Percentiles rank a stretch among this genome's conserved stretches.
These are phyloP conservation scores for Lecanoromycetidae sp. DNA, from an alignment of 2,329 filamentous ascomycete species.

Conservation along the genomic window DNA sequence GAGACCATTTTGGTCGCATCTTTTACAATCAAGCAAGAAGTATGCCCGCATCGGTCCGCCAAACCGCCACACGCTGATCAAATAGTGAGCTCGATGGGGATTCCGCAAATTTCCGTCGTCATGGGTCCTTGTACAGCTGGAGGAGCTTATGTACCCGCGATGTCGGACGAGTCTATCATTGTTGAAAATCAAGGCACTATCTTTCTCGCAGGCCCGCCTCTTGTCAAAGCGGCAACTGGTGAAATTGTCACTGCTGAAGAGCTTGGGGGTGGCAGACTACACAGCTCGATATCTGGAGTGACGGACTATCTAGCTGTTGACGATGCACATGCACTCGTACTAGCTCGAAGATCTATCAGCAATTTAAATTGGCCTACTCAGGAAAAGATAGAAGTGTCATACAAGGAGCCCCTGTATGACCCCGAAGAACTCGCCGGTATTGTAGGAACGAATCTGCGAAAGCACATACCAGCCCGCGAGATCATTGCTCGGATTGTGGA, in stretches of 20 bases:
- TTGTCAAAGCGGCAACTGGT: conserved; percentile 92
- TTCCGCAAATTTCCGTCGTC: conserved; percentile 87
- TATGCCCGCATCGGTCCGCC: conserved; percentile 15
- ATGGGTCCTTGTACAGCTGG: conserved; percentile 97
- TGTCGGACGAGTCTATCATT: conserved; percentile 97
- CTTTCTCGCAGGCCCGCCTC: conserved; percentile 83
- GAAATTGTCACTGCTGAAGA: conserved; percentile 86
- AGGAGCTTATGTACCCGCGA: conserved; percentile 88
- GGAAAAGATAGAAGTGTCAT: conserved; percentile 32
- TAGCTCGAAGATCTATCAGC: conserved; percentile 69
- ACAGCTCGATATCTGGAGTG: conserved; percentile 82
- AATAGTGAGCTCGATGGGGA: conserved; percentile 63
- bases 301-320: conserved; percentile 92
- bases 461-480: conserved; percentile 74
- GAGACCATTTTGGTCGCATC: conserved; percentile 90
- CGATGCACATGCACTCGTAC: conserved; percentile 78
- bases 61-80: background rate
- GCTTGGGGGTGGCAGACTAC: conserved; percentile 77
- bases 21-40: conserved; percentile 94
- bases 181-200: conserved; percentile 94
- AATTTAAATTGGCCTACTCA: conserved; percentile 76
- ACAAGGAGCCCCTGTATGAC: conserved; percentile 68
- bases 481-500: conserved; percentile 90
- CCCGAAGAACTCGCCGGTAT: conserved; percentile 74
- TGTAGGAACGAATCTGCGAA: conserved; percentile 77